Evolutionary conservation across 495 filamentous ascomycete species (phyloP), one percentile per base, ranked within the genome.

Genomic region (Penicillium paxilli): DNA sequence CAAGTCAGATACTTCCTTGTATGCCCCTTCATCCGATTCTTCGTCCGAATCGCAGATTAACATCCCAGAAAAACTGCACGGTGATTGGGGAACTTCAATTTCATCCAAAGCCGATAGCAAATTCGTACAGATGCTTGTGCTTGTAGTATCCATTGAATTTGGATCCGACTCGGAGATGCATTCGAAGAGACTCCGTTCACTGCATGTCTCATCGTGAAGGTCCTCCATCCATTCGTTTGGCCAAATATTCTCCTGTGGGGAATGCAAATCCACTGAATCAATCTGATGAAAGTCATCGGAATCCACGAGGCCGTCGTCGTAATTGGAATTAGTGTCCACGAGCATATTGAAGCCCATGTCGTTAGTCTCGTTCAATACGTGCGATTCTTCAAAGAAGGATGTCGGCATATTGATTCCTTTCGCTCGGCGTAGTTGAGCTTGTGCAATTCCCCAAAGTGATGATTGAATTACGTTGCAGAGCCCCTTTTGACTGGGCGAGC

Each of bases 381-480:
- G 4, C 20, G 40, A 23, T 23, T n/a, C 3, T 11, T 42, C 23
- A 32, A 52, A 54, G 25, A 54, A 54, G 11, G 20, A n/a, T 22
- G 21, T 17, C 12, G 4, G n/a, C 22, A 47, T 54, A 45, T 38
- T 40, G 12, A 35, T 21, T 2, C 20, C 33, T 50, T 58, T 52
- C 4, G 38, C 23, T n/a, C 50, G 62, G n/a, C 52, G 47, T 10
- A 69, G 52, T 28, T 46, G 44, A n/a, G 46, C 57, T 38, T 69
- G 68, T 9, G 68, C 63, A 22, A 68, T 58, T 4, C 47, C 22
- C 70, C 70, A 75, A 4, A 75, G 52, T 1, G 56, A 57, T 19
- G 62, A 50, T 16, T 66, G 51, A 2, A 71, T 49, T 7, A 54
- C 50, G 14, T 51, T 16, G 9, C 47, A 56, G 1, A 47, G 23